Conservation (phyloP, 306 rosid genomes). For the Lupinus albus region DNA sequence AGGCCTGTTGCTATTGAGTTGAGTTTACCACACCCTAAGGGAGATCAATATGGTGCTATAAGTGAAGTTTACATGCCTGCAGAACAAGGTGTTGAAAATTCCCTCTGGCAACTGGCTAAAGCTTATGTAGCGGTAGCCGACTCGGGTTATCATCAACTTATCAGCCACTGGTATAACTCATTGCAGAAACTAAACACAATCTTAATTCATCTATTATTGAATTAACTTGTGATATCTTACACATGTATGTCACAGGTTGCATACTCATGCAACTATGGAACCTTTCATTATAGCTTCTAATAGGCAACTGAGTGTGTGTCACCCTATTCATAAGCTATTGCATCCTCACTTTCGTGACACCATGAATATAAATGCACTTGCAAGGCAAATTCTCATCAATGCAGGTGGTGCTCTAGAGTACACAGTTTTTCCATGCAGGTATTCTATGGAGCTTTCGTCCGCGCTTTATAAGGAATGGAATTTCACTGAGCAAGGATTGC, state of each 20-base stretch:
- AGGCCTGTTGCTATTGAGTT: constrained; percentile 76
- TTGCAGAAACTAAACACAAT: constrained; percentile 9
- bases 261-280: constrained; percentile 75
- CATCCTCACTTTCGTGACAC: constrained; percentile 85
- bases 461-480: constrained; percentile 65
- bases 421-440: constrained; percentile 62
- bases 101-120: constrained; percentile 81
- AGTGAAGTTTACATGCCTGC: constrained; percentile 61
- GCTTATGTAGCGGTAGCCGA: constrained; percentile 73
- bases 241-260: constrained; percentile 60
- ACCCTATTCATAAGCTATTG: constrained; percentile 75
- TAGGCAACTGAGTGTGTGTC: constrained; percentile 78
- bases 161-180: constrained; percentile 72
- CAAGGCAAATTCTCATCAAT: constrained; percentile 64
- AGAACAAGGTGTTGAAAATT: constrained; percentile 55
- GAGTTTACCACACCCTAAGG: constrained; percentile 65
- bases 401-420: constrained; percentile 71
- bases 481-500: constrained; percentile 76
- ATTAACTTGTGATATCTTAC: background rate
- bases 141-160: constrained; percentile 78
- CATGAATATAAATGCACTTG: constrained; percentile 80
- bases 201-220: constrained; percentile 15
- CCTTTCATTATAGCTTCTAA: constrained; percentile 82
- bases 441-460: constrained; percentile 77
- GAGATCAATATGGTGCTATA: constrained; percentile 61